Conservation (phyloP, 768 basidiomycete species). For the Scleroderma bovista region DNA sequence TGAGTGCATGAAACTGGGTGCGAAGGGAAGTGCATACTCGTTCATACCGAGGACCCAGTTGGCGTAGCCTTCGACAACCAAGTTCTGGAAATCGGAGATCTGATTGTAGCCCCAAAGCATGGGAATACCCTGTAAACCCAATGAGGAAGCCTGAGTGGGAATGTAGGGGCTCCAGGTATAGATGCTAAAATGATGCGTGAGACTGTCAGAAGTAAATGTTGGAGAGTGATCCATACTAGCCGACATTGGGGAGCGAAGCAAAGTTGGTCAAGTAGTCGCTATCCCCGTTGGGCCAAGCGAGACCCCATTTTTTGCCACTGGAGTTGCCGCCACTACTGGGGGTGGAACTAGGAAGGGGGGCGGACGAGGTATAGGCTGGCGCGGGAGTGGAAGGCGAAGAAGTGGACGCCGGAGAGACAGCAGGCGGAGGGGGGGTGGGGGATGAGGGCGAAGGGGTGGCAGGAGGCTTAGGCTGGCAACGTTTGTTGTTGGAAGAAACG, state of each 20-base stretch:
- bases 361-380: too few relatives aligned
- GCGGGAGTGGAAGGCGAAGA: too few relatives aligned
- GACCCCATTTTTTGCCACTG: constrained; percentile 44
- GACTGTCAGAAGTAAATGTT: background rate
- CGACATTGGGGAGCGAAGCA: constrained; percentile 35
- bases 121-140: constrained; percentile 45
- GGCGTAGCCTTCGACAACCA: constrained; percentile 48
- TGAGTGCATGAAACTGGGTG: constrained; percentile 5
- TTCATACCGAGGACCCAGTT: constrained; percentile 55
- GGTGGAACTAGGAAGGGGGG: constrained; percentile 12
- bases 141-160: constrained; percentile 27
- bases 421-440: too few relatives aligned
- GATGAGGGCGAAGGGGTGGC: constrained; percentile 16
- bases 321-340: background rate
- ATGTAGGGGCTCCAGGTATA: constrained; percentile 61
- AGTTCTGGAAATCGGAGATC: constrained; percentile 36
- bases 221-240: constrained; percentile 32
- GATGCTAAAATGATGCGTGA: constrained; percentile 27
- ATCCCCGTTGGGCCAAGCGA: constrained; percentile 59
- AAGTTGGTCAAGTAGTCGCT: constrained; percentile 44
- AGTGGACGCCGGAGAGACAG: too few relatives aligned
- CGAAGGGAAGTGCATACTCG: constrained; percentile 46
- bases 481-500: constrained; percentile 33
- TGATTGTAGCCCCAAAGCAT: constrained; percentile 68
- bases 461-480: constrained; percentile 42